Evolutionary conservation across 2,329 filamentous ascomycete genomes (phyloP).

Genomic region (Immersiporthe knoxdaviesiana): DNA sequence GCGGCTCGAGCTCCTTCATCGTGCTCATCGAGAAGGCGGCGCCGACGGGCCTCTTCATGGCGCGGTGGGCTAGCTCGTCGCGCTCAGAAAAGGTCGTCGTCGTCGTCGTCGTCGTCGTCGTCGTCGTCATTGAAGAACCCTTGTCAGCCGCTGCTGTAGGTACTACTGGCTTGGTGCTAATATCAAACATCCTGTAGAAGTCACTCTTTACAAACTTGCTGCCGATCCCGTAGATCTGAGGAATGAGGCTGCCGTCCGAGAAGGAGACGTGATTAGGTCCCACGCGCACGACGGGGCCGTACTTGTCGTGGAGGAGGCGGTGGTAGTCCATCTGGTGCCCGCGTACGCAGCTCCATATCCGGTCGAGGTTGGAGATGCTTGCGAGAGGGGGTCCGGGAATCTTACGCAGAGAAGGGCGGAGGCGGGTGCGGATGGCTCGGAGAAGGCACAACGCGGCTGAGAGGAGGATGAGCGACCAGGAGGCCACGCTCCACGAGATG

Average conservation of each 20-base stretch:
- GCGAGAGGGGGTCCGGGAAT: conserved; percentile 15
- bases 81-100: conserved; percentile 19
- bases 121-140: too few species aligned
- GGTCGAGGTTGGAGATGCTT: conserved; percentile 18
- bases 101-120: background rate
- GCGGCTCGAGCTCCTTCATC: conserved; percentile 19
- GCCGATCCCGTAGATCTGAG: conserved; percentile 30
- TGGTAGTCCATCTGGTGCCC: conserved; percentile 20
- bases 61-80: conserved; percentile 10
- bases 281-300: conserved; percentile 44
- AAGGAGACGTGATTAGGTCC: conserved; percentile 44
- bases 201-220: conserved; percentile 32
- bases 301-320: conserved; percentile 36
- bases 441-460: background rate
- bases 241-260: conserved; percentile 31
- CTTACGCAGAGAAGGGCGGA: conserved; percentile 3
- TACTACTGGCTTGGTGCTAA: background rate
- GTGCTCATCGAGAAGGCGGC: conserved; percentile 21
- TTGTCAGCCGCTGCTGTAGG: background rate
- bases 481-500: background rate
- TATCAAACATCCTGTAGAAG: conserved; percentile 20
- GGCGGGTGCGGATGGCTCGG: background rate
- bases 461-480: background rate
- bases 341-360: conserved; percentile 9
- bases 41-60: conserved; percentile 9